Evolutionary conservation across 257 asterid genomes (phyloP).

Genomic region (Lavandula angustifolia): DNA sequence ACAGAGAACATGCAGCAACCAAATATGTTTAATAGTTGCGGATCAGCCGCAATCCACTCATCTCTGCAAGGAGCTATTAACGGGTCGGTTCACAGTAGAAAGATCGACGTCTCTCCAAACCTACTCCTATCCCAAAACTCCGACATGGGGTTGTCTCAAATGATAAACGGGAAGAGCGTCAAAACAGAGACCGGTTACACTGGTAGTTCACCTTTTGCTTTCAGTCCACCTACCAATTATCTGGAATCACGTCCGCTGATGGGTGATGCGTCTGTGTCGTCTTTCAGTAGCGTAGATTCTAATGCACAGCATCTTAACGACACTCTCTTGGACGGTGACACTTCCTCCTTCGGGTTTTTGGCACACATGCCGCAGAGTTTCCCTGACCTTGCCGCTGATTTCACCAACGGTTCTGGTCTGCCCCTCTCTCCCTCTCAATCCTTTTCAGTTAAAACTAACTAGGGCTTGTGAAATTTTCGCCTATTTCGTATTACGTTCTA

Average conservation of each 20-base stretch:
- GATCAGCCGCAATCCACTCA: constrained; percentile 52
- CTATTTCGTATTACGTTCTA: too few species aligned
- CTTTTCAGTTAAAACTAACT: not conserved
- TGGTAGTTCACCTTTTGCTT: constrained; percentile 55
- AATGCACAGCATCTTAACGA: constrained; percentile 59
- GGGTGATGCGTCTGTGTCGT: constrained; percentile 65
- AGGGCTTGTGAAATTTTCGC: not conserved
- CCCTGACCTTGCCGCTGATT: constrained; percentile 58
- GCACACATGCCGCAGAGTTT: constrained; percentile 55
- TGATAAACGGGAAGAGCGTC: constrained; percentile 52
- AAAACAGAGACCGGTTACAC: constrained; percentile 61
- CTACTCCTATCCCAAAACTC: constrained; percentile 55
- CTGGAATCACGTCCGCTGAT: constrained; percentile 58
- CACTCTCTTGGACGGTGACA: constrained; percentile 59
- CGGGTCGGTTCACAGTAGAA: constrained; percentile 45
- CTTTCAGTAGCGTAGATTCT: constrained; percentile 65
- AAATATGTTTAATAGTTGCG: constrained; percentile 44
- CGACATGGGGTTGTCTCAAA: constrained; percentile 50
- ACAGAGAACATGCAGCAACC: constrained; percentile 53
- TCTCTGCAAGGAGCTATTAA: constrained; percentile 47
- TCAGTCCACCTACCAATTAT: constrained; percentile 54
- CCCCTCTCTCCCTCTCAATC: constrained; percentile 37
- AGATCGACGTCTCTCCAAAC: constrained; percentile 47
- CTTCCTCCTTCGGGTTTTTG: constrained; percentile 58
- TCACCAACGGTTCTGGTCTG: constrained; percentile 54